phyloP scores from a whole-genome alignment of 148 eudicot genomes.

The Fagopyrum esculentum region DNA sequence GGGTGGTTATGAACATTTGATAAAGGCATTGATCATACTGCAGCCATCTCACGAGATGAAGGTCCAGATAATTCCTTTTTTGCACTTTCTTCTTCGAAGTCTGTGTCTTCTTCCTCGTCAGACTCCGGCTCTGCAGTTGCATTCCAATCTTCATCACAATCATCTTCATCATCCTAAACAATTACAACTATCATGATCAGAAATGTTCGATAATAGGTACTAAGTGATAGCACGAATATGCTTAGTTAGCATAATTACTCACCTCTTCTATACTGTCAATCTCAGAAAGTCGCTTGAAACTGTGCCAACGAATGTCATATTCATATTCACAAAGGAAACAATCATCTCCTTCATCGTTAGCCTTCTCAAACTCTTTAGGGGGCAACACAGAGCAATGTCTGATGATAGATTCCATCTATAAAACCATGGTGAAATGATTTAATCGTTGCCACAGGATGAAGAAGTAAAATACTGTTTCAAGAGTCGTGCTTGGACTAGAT shows the following conservation, averaged over 20 bases:
- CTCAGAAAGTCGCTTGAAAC: slow-evolving; percentile 89
- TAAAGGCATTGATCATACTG: slow-evolving; percentile 38
- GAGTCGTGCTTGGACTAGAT: neutral
- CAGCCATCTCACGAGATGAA: slow-evolving; percentile 60
- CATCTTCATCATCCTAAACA: slow-evolving; percentile 58
- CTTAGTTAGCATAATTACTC: slow-evolving; percentile 15
- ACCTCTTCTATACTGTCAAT: slow-evolving; percentile 58
- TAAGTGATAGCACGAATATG: neutral
- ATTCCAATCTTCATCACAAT: slow-evolving; percentile 70
- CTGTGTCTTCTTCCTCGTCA: slow-evolving; percentile 63
- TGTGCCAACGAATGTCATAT: slow-evolving; percentile 80
- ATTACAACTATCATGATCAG: slow-evolving; percentile 1
- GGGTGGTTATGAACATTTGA: slow-evolving; percentile 3
- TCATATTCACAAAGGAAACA: slow-evolving; percentile 92
- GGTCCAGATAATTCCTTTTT: slow-evolving; percentile 31
- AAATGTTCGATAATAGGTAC: neutral
- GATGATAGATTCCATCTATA: slow-evolving; percentile 87
- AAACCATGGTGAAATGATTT: neutral
- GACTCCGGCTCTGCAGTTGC: slow-evolving; percentile 36
- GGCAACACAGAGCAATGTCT: slow-evolving; percentile 82
- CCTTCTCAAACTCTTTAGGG: slow-evolving; percentile 71
- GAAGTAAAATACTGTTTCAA: neutral
- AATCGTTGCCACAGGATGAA: neutral
- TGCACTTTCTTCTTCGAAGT: slow-evolving; percentile 56
- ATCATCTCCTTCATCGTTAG: slow-evolving; percentile 85